Evolutionary conservation across 306 rosid species (phyloP).

Genomic region (Hylodesmum podocarpum): DNA sequence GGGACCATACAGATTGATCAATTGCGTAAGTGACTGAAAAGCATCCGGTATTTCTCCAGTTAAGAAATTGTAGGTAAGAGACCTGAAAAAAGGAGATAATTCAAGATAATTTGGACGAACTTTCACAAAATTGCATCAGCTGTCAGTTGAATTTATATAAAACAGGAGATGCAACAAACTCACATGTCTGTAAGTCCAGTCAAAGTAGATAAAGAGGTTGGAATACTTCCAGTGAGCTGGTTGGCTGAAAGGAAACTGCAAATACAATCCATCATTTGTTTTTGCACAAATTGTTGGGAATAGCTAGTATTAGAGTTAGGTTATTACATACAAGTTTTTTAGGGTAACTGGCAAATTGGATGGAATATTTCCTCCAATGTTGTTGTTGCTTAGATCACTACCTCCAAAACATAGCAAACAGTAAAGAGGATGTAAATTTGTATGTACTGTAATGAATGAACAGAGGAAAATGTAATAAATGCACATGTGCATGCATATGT

Average conservation of each 20-base stretch:
- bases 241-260: conserved; percentile 96
- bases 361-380: conserved; percentile 90
- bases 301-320: conserved; percentile 18
- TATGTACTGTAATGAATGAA: conserved; percentile 7
- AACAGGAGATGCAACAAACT: conserved; percentile 36
- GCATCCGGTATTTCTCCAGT: conserved; percentile 88
- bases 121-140: neutral
- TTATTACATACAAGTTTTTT: conserved; percentile 69
- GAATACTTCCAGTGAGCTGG: conserved; percentile 83
- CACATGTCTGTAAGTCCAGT: conserved; percentile 72
- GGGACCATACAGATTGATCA: conserved; percentile 85
- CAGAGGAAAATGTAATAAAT: conserved; percentile 3
- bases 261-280: conserved; percentile 45
- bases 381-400: conserved; percentile 97
- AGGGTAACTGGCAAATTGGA: conserved; percentile 72
- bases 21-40: conserved; percentile 55
- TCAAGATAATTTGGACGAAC: conserved; percentile 22
- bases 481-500: neutral
- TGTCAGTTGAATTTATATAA: neutral
- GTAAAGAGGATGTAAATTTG: conserved; percentile 7
- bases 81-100: conserved; percentile 68
- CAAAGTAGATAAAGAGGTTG: conserved; percentile 67
- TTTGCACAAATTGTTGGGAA: conserved; percentile 31
- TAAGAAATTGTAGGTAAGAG: conserved; percentile 72
- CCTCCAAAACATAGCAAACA: conserved; percentile 34